These are phyloP conservation scores for Hericium erinaceus DNA, from an alignment of 768 basidiomycete genomes.

Conservation along the genomic window DNA sequence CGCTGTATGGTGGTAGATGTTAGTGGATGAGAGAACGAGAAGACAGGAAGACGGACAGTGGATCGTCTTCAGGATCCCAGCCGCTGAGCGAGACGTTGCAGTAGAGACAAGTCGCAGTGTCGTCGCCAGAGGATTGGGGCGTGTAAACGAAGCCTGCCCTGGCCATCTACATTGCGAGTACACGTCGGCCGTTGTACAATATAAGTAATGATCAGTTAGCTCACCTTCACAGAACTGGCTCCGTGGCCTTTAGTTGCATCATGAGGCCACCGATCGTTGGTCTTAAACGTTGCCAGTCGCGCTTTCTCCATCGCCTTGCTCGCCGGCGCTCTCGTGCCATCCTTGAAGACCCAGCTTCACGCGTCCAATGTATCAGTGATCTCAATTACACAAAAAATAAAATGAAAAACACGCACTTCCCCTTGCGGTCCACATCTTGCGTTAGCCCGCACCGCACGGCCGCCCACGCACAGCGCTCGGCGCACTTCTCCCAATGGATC, in stretches of 20 bases:
- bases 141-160: conserved; percentile 82
- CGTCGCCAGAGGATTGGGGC: conserved; percentile 58
- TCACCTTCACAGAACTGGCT: conserved; percentile 64
- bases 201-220: not conserved
- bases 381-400: not conserved
- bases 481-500: conserved; percentile 70
- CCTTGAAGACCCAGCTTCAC: conserved; percentile 47
- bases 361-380: not conserved
- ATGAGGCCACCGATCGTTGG: conserved; percentile 57
- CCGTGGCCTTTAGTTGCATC: conserved; percentile 52
- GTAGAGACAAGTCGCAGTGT: conserved; percentile 79
- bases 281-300: conserved; percentile 54
- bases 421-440: conserved; percentile 46
- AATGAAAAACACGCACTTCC: conserved; percentile 35
- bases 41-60: conserved; percentile 50
- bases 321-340: conserved; percentile 55
- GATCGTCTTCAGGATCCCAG: conserved; percentile 85
- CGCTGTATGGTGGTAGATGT: conserved; percentile 29
- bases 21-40: not conserved
- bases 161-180: conserved; percentile 53
- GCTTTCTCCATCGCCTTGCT: conserved; percentile 65
- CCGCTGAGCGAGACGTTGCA: conserved; percentile 73
- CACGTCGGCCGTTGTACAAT: not conserved
- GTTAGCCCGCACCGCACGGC: conserved; percentile 62
- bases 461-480: conserved; percentile 70